Evolutionary conservation across 257 asterid species (phyloP).

Genomic region (Paulownia fortunei): DNA sequence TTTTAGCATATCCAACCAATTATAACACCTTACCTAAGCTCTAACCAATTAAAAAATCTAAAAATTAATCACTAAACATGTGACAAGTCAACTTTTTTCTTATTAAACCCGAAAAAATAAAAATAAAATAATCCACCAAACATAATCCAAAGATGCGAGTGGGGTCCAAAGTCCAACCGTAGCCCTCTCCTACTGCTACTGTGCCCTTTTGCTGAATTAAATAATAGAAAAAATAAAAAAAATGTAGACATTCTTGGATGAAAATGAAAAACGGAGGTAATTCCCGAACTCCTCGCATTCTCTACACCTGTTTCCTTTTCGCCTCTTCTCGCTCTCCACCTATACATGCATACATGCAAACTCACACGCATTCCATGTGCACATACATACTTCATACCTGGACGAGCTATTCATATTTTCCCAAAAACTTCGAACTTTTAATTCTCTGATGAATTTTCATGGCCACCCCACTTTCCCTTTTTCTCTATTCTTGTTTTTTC

Average conservation of each 20-base stretch:
- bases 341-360: conserved; percentile 33
- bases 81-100: not conserved
- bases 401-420: not conserved
- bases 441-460: conserved; percentile 42
- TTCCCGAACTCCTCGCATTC: conserved; percentile 48
- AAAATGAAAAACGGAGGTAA: conserved; percentile 44
- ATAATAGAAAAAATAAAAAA: not conserved
- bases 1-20: too few relatives aligned
- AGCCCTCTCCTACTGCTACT: not conserved
- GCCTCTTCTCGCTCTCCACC: conserved; percentile 34
- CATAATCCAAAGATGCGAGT: not conserved
- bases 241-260: conserved; percentile 30
- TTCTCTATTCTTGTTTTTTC: not conserved
- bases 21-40: too few relatives aligned
- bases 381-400: not conserved
- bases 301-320: conserved; percentile 44
- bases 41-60: too few relatives aligned
- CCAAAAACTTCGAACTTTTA: not conserved
- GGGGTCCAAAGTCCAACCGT: not conserved
- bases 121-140: not conserved
- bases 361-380: conserved; percentile 7
- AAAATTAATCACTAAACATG: not conserved
- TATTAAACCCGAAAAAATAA: too few relatives aligned
- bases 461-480: conserved; percentile 30
- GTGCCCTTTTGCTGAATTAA: not conserved